A percentile compares a stretch with the other conserved stretches of the same genome.
These are phyloP conservation scores for Elongisporangium prolatum DNA, from an alignment of 352 stramenopile species.

Conservation along the genomic window DNA sequence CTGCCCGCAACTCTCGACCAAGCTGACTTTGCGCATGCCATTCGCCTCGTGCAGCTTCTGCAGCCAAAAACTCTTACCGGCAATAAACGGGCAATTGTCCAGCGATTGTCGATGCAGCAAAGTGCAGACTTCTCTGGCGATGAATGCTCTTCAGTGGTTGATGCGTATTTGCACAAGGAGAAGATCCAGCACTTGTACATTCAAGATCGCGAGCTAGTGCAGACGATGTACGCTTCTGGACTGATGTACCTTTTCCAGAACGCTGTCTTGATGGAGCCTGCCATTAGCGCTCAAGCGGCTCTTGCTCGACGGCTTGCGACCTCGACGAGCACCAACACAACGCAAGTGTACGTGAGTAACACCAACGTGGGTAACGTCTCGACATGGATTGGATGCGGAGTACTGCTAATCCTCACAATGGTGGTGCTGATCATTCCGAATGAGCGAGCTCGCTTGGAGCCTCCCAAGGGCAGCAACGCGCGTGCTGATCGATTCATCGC, in stretches of 20 bases:
- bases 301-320: slow-evolving; percentile 21
- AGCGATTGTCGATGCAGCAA: no score
- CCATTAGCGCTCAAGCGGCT: slow-evolving; percentile 10
- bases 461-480: slow-evolving; percentile 42
- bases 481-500: slow-evolving; percentile 59
- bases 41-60: slow-evolving; percentile 34
- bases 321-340: slow-evolving; percentile 8
- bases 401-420: slow-evolving; percentile 38
- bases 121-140: no score
- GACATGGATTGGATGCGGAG: slow-evolving; percentile 37
- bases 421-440: slow-evolving; percentile 49
- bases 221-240: slow-evolving; percentile 35
- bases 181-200: slow-evolving; percentile 25
- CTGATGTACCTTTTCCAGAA: slow-evolving; percentile 54
- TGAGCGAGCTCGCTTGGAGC: slow-evolving; percentile 40
- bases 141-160: slow-evolving; percentile 15
- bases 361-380: slow-evolving; percentile 47
- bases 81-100: no score
- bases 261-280: slow-evolving; percentile 25
- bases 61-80: slow-evolving; percentile 8
- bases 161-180: slow-evolving; percentile 31
- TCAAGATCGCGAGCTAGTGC: slow-evolving; percentile 11
- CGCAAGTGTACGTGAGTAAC: slow-evolving; percentile 51
- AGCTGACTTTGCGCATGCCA: slow-evolving; percentile 3
- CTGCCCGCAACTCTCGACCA: slow-evolving; percentile 16